Evolutionary conservation across 2,329 filamentous ascomycete species (phyloP).

Genomic region (Hypoxylon sp.): DNA sequence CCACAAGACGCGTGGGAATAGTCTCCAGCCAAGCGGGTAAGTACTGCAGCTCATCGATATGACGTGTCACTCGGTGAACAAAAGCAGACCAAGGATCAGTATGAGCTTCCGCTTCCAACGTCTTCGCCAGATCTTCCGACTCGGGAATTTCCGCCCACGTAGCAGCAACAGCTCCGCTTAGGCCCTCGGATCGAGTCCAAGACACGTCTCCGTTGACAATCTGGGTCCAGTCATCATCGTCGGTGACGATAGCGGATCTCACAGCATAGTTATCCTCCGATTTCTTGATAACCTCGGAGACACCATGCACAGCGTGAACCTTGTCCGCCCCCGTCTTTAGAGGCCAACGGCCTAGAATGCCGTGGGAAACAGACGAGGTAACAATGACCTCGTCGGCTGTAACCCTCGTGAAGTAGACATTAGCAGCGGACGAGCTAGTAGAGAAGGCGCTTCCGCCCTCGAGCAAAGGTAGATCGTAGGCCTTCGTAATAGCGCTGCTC

Average conservation of each 20-base stretch:
- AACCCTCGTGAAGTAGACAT: constrained; percentile 90
- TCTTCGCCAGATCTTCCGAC: constrained; percentile 81
- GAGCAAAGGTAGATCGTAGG: constrained; percentile 83
- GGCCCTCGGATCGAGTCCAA: constrained; percentile 86
- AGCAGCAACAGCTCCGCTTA: constrained; percentile 85
- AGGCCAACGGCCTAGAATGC: constrained; percentile 82
- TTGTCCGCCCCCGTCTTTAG: constrained; percentile 63
- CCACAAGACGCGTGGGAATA: constrained; percentile 78
- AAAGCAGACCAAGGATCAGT: constrained; percentile 87
- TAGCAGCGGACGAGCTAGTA: constrained; percentile 81
- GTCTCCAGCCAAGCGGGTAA: constrained; percentile 80
- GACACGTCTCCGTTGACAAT: constrained; percentile 84
- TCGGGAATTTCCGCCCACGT: constrained; percentile 84
- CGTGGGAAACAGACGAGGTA: constrained; percentile 82
- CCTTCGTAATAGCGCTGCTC: constrained; percentile 77
- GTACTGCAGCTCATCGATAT: constrained; percentile 81
- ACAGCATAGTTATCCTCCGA: constrained; percentile 79
- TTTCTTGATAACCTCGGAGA: constrained; percentile 87
- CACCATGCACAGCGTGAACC: constrained; percentile 73
- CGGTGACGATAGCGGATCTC: constrained; percentile 79
- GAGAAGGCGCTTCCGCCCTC: constrained; percentile 82
- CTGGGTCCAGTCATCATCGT: constrained; percentile 82
- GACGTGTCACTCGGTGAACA: constrained; percentile 86
- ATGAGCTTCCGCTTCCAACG: constrained; percentile 88
- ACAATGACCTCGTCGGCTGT: constrained; percentile 81